Percentiles rank a stretch among this genome's conserved stretches.
Conservation (phyloP, 1,284 basidiomycete genomes). For the Vanrija pseudolonga region DNA sequence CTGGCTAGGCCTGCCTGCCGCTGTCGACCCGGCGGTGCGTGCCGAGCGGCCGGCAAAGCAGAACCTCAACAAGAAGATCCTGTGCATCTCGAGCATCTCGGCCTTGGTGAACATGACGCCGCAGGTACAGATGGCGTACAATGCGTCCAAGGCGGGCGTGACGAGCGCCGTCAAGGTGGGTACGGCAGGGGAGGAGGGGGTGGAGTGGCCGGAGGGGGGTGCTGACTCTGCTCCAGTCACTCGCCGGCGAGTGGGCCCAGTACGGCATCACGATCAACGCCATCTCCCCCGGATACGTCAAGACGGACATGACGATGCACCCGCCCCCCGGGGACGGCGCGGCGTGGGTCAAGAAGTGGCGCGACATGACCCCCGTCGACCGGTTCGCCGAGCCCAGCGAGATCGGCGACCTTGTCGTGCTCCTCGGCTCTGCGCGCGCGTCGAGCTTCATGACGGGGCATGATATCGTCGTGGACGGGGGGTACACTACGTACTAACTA, state of each 20-base stretch:
- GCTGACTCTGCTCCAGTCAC: slow-evolving; percentile 15
- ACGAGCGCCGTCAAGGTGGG: slow-evolving; percentile 41
- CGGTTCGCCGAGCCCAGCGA: slow-evolving; percentile 24
- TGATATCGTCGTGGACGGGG: slow-evolving; percentile 47
- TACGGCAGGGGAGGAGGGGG: no score
- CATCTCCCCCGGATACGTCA: slow-evolving; percentile 48
- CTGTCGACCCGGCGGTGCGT: neutral
- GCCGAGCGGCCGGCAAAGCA: neutral
- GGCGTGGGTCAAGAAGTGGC: slow-evolving; percentile 36
- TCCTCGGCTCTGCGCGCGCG: slow-evolving; percentile 32
- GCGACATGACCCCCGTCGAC: slow-evolving; percentile 36
- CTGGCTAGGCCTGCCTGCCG: slow-evolving; percentile 33
- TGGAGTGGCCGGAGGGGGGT: neutral
- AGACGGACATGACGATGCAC: slow-evolving; percentile 47
- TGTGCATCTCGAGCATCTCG: slow-evolving; percentile 47
- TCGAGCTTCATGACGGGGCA: slow-evolving; percentile 43
- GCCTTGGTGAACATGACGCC: slow-evolving; percentile 47
- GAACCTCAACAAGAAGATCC: slow-evolving; percentile 42
- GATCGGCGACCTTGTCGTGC: slow-evolving; percentile 40
- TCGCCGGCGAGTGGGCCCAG: slow-evolving; percentile 49
- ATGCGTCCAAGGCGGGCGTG: slow-evolving; percentile 44
- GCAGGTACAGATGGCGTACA: slow-evolving; percentile 48
- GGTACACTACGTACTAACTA: slow-evolving; percentile 14
- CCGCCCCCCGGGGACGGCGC: slow-evolving; percentile 23
- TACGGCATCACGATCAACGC: slow-evolving; percentile 45